Evolutionary conservation across 2,329 filamentous ascomycete species (phyloP).

Genomic region (Claviceps arundinis): DNA sequence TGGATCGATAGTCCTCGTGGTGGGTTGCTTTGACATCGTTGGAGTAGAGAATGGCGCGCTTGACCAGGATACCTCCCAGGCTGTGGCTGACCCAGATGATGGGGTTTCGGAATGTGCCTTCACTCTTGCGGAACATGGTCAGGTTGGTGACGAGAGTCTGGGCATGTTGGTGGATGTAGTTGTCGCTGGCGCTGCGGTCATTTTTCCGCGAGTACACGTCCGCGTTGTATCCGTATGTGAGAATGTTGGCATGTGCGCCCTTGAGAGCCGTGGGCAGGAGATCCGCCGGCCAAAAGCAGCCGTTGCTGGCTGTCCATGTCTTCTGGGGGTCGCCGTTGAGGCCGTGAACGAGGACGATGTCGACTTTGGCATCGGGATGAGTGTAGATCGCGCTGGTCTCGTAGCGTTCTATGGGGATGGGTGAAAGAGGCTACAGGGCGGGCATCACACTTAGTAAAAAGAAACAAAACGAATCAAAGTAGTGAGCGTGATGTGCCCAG

Average conservation of each 20-base stretch:
- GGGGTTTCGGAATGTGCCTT: conserved; percentile 44
- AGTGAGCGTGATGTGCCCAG: not conserved
- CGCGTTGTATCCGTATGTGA: conserved; percentile 66
- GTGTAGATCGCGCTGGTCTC: conserved; percentile 46
- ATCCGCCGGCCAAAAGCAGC: conserved; percentile 56
- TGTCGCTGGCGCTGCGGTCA: conserved; percentile 45
- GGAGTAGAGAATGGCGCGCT: conserved; percentile 55
- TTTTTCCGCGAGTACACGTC: conserved; percentile 40
- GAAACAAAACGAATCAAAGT: not conserved
- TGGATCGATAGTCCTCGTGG: conserved; percentile 51
- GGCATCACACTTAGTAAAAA: not conserved
- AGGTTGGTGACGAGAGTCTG: conserved; percentile 53
- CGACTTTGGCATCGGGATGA: conserved; percentile 44
- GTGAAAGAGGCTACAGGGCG: not conserved
- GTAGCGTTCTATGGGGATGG: conserved; percentile 26
- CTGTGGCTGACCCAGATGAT: conserved; percentile 69
- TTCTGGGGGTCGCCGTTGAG: conserved; percentile 51
- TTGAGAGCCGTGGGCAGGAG: conserved; percentile 49
- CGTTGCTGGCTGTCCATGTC: conserved; percentile 46
- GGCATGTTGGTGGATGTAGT: conserved; percentile 57
- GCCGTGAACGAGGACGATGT: conserved; percentile 60
- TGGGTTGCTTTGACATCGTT: conserved; percentile 45
- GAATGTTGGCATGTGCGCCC: conserved; percentile 44
- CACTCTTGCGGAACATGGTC: conserved; percentile 47
- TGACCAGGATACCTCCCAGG: conserved; percentile 59